These are phyloP conservation scores for Phytophthora palmivora DNA, from an alignment of 352 stramenopile species.

Conservation along the genomic window DNA sequence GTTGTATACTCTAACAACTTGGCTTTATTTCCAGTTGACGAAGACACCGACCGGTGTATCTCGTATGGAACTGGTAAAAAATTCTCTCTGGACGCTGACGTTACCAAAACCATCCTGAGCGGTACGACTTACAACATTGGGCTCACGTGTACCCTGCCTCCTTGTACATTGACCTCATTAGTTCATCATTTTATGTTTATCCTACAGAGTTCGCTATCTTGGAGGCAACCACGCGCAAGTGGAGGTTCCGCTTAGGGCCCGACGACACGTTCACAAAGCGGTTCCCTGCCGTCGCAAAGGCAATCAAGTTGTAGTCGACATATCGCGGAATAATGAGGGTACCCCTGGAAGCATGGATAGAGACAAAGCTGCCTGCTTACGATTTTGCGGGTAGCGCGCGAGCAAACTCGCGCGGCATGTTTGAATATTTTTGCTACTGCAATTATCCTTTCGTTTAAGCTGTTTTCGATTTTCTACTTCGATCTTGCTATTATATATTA, in stretches of 20 bases:
- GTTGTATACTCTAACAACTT: conserved; percentile 5
- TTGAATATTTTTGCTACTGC: conserved; percentile 20
- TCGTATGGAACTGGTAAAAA: conserved; percentile 58
- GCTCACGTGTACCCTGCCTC: not conserved
- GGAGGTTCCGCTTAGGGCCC: conserved; percentile 54
- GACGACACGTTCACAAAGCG: conserved; percentile 62
- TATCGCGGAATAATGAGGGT: not conserved
- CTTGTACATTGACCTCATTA: conserved; percentile 9
- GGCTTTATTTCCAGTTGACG: conserved; percentile 31
- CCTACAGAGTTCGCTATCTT: conserved; percentile 57
- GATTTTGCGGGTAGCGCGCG: not conserved
- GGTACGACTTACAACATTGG: conserved; percentile 29
- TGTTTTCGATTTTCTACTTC: not conserved
- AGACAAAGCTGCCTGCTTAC: conserved; percentile 17
- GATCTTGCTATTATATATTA: no score
- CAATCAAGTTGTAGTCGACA: conserved; percentile 53
- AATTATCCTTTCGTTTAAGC: not conserved
- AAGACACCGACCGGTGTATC: conserved; percentile 47
- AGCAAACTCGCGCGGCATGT: conserved; percentile 5
- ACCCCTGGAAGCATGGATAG: conserved; percentile 18
- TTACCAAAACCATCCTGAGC: conserved; percentile 56
- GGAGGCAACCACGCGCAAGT: conserved; percentile 52
- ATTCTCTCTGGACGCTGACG: conserved; percentile 44
- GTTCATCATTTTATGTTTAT: not conserved
- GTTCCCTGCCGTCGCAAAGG: conserved; percentile 54